Conservation (phyloP, 179 eudicot species). For the Pouteria campechiana region DNA sequence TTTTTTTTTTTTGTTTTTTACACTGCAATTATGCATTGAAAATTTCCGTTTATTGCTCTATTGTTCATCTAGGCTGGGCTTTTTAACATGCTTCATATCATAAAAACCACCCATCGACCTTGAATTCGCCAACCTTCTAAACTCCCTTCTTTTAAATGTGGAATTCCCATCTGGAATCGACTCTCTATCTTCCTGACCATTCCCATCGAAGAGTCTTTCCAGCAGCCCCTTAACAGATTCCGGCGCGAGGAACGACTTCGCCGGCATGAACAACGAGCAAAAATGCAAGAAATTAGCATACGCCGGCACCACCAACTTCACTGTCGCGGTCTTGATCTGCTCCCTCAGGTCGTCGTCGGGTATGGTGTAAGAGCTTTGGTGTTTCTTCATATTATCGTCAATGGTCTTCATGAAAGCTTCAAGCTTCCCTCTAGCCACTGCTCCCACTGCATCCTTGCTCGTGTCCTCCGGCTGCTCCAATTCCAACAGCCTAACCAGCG, state of each 20-base stretch:
- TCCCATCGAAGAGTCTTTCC: constrained; percentile 16
- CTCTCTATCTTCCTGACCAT: background rate
- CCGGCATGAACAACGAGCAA: constrained; percentile 8
- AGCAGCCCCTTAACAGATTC: constrained; percentile 12
- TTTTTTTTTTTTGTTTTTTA: too few relatives aligned
- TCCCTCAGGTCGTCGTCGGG: constrained; percentile 29
- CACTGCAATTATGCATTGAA: too few relatives aligned
- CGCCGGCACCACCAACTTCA: constrained; percentile 25
- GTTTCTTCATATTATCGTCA: constrained; percentile 20
- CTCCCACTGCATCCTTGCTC: constrained; percentile 8
- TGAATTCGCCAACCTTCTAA: too few relatives aligned
- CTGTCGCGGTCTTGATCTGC: constrained; percentile 31
- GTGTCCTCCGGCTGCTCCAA: constrained; percentile 11
- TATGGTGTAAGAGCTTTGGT: constrained; percentile 14
- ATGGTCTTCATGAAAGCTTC: constrained; percentile 21
- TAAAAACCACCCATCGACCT: too few relatives aligned
- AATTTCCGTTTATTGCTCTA: too few relatives aligned
- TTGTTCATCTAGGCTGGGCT: too few relatives aligned
- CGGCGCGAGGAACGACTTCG: constrained; percentile 9
- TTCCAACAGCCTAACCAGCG: constrained; percentile 19
- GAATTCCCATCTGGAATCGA: too few relatives aligned
- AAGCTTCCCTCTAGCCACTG: constrained; percentile 12
- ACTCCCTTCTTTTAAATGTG: too few relatives aligned
- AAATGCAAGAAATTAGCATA: constrained; percentile 22
- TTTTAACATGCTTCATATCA: too few relatives aligned